Conservation (phyloP, 208 protist species). For the Novymonas esmeraldas region DNA sequence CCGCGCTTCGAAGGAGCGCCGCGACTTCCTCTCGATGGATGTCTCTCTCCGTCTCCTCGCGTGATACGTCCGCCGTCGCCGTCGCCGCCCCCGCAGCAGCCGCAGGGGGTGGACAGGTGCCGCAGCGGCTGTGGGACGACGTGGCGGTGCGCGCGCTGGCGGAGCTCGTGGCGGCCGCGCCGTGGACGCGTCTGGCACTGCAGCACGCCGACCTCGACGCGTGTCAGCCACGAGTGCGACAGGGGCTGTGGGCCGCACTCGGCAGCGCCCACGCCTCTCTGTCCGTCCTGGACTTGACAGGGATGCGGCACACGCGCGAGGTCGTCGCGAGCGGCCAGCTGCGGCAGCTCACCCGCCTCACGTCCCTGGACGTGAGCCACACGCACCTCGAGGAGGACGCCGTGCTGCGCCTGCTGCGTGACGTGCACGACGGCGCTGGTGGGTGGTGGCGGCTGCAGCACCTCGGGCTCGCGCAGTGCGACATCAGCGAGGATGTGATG, state of each 20-base stretch:
- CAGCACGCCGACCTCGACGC: conserved; percentile 34
- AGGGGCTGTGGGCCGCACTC: conserved; percentile 30
- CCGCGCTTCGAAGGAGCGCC: conserved; percentile 2
- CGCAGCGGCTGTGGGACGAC: conserved; percentile 36
- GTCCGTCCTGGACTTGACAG: conserved; percentile 40
- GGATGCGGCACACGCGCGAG: conserved; percentile 33
- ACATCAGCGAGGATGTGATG: conserved; percentile 44
- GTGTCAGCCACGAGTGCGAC: conserved; percentile 25
- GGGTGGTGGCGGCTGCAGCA: conserved; percentile 60
- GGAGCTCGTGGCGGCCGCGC: conserved; percentile 26
- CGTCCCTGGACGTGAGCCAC: conserved; percentile 47
- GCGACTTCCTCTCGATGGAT: conserved; percentile 3
- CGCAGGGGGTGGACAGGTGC: background rate
- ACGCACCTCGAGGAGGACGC: conserved; percentile 51
- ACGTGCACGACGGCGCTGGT: conserved; percentile 37
- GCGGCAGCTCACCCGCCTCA: conserved; percentile 20
- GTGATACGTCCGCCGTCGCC: conserved; percentile 1
- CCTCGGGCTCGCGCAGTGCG: conserved; percentile 60
- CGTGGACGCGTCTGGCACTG: conserved; percentile 31
- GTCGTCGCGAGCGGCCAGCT: conserved; percentile 23
- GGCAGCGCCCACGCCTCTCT: conserved; percentile 23
- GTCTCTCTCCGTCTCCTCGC: background rate
- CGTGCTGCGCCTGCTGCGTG: conserved; percentile 32
- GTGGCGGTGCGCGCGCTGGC: conserved; percentile 26
- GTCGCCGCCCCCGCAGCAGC: background rate